These are phyloP conservation scores for Amphichorda felina DNA, from an alignment of 2,329 filamentous ascomycete genomes.

Conservation along the genomic window DNA sequence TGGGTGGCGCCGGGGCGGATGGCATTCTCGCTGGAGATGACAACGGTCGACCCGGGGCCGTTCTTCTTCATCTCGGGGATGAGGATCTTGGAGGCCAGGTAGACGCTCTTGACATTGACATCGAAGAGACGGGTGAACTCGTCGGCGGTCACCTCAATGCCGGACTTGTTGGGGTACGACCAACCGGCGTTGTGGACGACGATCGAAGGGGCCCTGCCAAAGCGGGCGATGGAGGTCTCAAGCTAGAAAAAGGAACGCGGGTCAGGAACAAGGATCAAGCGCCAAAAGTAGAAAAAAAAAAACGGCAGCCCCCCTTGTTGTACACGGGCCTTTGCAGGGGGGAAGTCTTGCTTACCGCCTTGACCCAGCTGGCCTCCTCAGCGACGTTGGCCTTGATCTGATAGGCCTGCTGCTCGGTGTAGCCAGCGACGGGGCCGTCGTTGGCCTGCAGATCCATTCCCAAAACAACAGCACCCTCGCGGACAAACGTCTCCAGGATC, in stretches of 20 bases:
- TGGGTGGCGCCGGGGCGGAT: slow-evolving; percentile 1
- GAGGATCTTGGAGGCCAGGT: slow-evolving; percentile 3
- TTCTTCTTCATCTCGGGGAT: slow-evolving; percentile 5
- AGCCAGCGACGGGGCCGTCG: slow-evolving; percentile 7
- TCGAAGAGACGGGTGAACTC: slow-evolving; percentile 4
- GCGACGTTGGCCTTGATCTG: slow-evolving; percentile 9
- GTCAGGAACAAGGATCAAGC: no score
- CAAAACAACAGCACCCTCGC: slow-evolving; percentile 2
- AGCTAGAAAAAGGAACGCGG: no score
- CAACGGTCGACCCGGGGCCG: slow-evolving; percentile 3
- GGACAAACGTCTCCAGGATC: slow-evolving; percentile 1
- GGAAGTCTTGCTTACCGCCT: slow-evolving; percentile 5
- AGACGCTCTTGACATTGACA: slow-evolving; percentile 6
- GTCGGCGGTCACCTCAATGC: slow-evolving; percentile 3
- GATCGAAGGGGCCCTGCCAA: slow-evolving; percentile 3
- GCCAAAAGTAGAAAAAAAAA: no score
- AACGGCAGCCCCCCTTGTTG: no score
- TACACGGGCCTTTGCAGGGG: neutral
- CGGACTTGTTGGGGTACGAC: slow-evolving; percentile 3
- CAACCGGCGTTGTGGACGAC: slow-evolving; percentile 4
- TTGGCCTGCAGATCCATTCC: slow-evolving; percentile 3
- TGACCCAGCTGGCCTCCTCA: slow-evolving; percentile 7
- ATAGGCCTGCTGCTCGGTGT: slow-evolving; percentile 7
- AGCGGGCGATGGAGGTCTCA: slow-evolving; percentile 5
- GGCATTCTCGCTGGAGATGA: slow-evolving; percentile 4